Conservation (phyloP, 83 land plant genomes). For the Picea engelmannii region DNA sequence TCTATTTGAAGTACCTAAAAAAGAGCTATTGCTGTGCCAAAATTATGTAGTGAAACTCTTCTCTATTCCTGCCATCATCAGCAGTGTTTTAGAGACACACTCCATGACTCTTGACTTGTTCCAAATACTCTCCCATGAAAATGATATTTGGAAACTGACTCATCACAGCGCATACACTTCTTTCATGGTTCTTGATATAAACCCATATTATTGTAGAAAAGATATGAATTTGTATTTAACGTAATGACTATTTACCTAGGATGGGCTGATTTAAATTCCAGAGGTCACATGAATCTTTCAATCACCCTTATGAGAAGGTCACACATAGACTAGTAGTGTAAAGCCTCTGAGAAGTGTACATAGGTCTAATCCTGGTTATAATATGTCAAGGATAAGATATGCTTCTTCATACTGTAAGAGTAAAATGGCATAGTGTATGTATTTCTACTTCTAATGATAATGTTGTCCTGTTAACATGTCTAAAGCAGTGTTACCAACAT, state of each 20-base stretch:
- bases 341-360: neutral
- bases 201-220: neutral
- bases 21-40: neutral
- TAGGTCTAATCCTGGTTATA: neutral
- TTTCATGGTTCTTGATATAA: neutral
- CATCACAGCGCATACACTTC: neutral
- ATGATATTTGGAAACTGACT: neutral
- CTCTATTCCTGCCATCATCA: neutral
- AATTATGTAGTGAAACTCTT: neutral
- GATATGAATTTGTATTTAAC: neutral
- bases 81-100: neutral
- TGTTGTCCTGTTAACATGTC: neutral
- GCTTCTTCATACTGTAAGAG: neutral
- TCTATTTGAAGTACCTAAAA: neutral
- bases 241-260: neutral
- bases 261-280: neutral
- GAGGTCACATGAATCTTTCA: slow-evolving; percentile 1
- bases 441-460: no score
- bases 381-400: neutral
- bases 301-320: neutral
- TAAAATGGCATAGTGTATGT: neutral
- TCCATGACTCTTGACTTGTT: neutral
- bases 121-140: neutral
- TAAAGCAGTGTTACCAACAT: neutral
- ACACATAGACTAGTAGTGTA: neutral